Evolutionary conservation across 108 stramenopile species (phyloP).

Genomic region (Nitzschia palea): DNA sequence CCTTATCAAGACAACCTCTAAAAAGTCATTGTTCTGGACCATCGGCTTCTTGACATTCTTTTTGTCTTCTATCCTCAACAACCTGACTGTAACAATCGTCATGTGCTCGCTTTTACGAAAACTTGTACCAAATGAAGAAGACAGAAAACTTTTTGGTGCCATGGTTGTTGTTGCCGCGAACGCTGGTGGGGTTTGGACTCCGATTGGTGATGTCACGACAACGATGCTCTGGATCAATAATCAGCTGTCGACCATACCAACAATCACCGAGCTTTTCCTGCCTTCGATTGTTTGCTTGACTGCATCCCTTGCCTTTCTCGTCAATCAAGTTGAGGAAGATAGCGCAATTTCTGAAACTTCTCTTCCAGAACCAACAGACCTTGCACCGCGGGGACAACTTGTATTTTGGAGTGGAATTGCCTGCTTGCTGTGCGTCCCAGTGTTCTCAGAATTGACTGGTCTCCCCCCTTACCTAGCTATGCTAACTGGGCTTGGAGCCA

Average conservation of each 20-base stretch:
- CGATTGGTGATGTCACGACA: constrained; percentile 95
- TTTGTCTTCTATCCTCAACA: constrained; percentile 89
- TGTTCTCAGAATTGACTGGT: constrained; percentile 90
- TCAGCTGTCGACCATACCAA: constrained; percentile 87
- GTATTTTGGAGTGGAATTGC: constrained; percentile 91
- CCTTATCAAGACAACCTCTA: constrained; percentile 85
- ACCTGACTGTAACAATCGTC: constrained; percentile 94
- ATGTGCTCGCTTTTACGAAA: constrained; percentile 89
- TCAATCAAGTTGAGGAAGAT: constrained; percentile 82
- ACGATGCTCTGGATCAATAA: constrained; percentile 97
- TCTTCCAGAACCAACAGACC: constrained; percentile 62
- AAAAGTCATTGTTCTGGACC: constrained; percentile 89
- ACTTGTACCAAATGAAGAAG: constrained; percentile 81
- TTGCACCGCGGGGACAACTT: constrained; percentile 82
- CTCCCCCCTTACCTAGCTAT: constrained; percentile 94
- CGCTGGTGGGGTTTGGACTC: constrained; percentile 96
- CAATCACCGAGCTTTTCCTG: constrained; percentile 84
- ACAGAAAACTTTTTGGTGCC: constrained; percentile 88
- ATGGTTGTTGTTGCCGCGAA: constrained; percentile 96
- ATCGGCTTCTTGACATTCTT: constrained; percentile 93
- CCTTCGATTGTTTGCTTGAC: constrained; percentile 87
- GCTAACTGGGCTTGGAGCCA: constrained; percentile 90
- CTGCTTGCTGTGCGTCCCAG: constrained; percentile 79
- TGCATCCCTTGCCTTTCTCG: constrained; percentile 80
- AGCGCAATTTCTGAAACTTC: constrained; percentile 40